Percentiles rank a stretch among this genome's conserved stretches.
Evolutionary conservation across 208 protist species (phyloP).

Genomic region (Balamuthia mandrillaris): DNA sequence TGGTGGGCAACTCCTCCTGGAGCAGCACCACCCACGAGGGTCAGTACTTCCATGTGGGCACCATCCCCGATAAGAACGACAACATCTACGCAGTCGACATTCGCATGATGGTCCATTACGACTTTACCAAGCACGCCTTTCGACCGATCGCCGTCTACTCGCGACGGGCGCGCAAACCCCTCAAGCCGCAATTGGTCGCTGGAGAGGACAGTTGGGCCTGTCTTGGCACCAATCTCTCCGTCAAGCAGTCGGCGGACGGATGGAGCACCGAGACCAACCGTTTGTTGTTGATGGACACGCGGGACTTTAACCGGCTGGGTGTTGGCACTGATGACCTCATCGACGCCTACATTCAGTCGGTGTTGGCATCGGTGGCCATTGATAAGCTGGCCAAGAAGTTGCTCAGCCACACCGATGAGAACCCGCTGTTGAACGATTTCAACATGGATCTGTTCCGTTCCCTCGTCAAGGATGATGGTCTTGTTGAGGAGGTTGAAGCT

Average conservation of each 20-base stretch:
- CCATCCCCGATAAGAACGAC: constrained; percentile 59
- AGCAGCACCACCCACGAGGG: constrained; percentile 11
- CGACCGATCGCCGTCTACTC: constrained; percentile 64
- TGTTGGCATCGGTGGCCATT: constrained; percentile 68
- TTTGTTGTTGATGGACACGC: constrained; percentile 66
- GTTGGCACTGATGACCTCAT: constrained; percentile 73
- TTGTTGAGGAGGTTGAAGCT: constrained; percentile 12
- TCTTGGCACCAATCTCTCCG: constrained; percentile 70
- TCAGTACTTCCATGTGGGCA: constrained; percentile 56
- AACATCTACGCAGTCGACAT: constrained; percentile 68
- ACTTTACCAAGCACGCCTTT: constrained; percentile 44
- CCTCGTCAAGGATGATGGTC: constrained; percentile 25
- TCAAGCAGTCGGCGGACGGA: constrained; percentile 43
- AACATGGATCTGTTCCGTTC: constrained; percentile 20
- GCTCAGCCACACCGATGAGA: neutral
- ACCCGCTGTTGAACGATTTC: neutral
- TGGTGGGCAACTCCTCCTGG: constrained; percentile 73
- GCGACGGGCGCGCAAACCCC: constrained; percentile 47
- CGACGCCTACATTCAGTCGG: constrained; percentile 70
- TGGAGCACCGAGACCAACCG: constrained; percentile 68
- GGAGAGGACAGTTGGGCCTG: constrained; percentile 54
- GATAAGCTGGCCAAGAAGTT: constrained; percentile 60
- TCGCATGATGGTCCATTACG: constrained; percentile 66
- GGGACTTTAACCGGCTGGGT: constrained; percentile 72
- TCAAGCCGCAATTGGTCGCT: neutral